phyloP scores from a whole-genome alignment of 129 eudicot genomes.

The Rutidosis leptorrhynchoides region DNA sequence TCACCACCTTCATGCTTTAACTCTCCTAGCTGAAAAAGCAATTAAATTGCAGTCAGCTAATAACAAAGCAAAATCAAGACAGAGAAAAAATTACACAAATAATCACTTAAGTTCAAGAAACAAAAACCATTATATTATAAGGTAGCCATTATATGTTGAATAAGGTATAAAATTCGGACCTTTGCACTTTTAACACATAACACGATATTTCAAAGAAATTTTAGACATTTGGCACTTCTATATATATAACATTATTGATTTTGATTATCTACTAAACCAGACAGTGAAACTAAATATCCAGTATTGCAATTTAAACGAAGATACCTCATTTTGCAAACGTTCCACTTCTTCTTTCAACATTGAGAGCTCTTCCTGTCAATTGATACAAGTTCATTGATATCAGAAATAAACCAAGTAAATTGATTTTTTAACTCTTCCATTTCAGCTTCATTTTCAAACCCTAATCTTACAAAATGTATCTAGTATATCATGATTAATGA shows the following conservation, averaged over 20 bases:
- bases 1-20: slow-evolving; percentile 36
- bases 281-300: background rate
- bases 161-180: slow-evolving; percentile 1
- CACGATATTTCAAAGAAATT: background rate
- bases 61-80: background rate
- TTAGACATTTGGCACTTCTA: background rate
- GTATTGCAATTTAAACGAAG: slow-evolving; percentile 7
- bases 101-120: background rate
- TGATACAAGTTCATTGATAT: slow-evolving; percentile 15
- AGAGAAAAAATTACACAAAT: background rate
- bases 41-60: slow-evolving; percentile 17
- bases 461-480: slow-evolving; percentile 2
- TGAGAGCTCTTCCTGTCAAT: slow-evolving; percentile 70
- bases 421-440: slow-evolving; percentile 16
- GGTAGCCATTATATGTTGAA: background rate
- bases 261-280: background rate
- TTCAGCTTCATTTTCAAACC: slow-evolving; percentile 20
- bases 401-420: background rate
- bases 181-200: slow-evolving; percentile 11
- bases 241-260: background rate
- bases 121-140: background rate
- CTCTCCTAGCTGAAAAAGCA: slow-evolving; percentile 40
- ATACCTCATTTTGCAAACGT: slow-evolving; percentile 60
- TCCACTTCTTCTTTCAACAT: slow-evolving; percentile 54
- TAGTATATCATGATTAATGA: background rate